Evolutionary conservation across 352 stramenopile species (phyloP).

Genomic region (Phytophthora europaea): DNA sequence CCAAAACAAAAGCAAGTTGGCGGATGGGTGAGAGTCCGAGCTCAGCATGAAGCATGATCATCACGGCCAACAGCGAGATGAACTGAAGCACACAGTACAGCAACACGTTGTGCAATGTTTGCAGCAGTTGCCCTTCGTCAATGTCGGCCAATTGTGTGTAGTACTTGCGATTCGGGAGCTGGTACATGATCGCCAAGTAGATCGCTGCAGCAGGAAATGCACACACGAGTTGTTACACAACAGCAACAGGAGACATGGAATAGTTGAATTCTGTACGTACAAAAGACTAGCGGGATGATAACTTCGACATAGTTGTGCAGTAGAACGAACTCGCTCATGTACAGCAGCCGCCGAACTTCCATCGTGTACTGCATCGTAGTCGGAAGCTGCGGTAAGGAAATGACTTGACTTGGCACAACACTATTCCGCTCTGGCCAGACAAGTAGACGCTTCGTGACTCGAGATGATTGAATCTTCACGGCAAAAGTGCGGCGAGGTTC

Average conservation of each 20-base stretch:
- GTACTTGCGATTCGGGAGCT: slow-evolving; percentile 38
- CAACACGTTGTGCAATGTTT: slow-evolving; percentile 33
- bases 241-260: neutral
- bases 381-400: neutral
- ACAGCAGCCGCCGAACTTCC: slow-evolving; percentile 1
- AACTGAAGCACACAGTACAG: neutral
- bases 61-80: neutral
- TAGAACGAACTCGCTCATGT: slow-evolving; percentile 12
- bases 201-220: slow-evolving; percentile 14
- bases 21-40: slow-evolving; percentile 31
- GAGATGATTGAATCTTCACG: neutral
- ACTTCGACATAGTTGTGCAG: slow-evolving; percentile 24
- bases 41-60: neutral
- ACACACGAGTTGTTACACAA: neutral
- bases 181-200: slow-evolving; percentile 27
- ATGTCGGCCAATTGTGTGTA: slow-evolving; percentile 36
- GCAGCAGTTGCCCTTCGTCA: slow-evolving; percentile 2
- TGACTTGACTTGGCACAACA: neutral
- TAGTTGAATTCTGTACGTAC: neutral
- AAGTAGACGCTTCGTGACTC: neutral
- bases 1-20: slow-evolving; percentile 42
- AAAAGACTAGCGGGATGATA: slow-evolving; percentile 16
- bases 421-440: neutral
- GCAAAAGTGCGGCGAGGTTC: neutral
- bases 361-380: neutral